Evolutionary conservation across 192 early-diverging fungal species (phyloP), one percentile per base, ranked within the genome.

Genomic region (Allomyces macrogynus): DNA sequence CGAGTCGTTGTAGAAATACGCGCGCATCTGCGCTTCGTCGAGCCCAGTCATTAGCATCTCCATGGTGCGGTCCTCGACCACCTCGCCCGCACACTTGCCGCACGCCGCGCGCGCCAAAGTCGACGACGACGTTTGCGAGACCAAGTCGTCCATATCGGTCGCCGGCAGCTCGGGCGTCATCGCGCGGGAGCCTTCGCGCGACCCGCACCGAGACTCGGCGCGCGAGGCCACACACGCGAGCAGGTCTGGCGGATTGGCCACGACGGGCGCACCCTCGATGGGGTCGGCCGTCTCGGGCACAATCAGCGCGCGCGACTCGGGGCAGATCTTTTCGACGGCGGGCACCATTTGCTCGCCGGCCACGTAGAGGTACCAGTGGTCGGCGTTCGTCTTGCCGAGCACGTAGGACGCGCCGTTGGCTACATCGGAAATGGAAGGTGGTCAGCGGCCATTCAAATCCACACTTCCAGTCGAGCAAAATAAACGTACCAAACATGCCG

Each of bases 1-100:
- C 9, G 70, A 73, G 24, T 77, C 73, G 67, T 84, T 68, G 67
- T 86, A 91, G 74, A 95, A 95, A 5, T 76, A 61, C 63, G 10
- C 18, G 44, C 81, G 82, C 85, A 93, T 90, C 24, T 82, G 80
- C 62, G 80, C 78, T 20, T 84, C 84, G 67, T 89, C 83, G 68
- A 98, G 74, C 9, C 89, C 84, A 23, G 90, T 93, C 95, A 98
- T 98, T 67, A 96, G 68, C 67, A 98, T 92, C 77, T 97, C 94
- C 18, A 97, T 81, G 0, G 94, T 97, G 65, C 89, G 85, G 73
- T 97, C 94, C 42, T 89, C 84, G 66, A 81, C 74, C 40, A 69
- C 72, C 23, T 71, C 75, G 43, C 71, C 75, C 24, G 40, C 24
- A 18, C 44, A 54, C 10, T 11, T 16, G 12, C 12, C 10, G 8